These are phyloP conservation scores for Magnusiomyces ingens DNA, from an alignment of 1,139 yeast genomes.

Conservation along the genomic window DNA sequence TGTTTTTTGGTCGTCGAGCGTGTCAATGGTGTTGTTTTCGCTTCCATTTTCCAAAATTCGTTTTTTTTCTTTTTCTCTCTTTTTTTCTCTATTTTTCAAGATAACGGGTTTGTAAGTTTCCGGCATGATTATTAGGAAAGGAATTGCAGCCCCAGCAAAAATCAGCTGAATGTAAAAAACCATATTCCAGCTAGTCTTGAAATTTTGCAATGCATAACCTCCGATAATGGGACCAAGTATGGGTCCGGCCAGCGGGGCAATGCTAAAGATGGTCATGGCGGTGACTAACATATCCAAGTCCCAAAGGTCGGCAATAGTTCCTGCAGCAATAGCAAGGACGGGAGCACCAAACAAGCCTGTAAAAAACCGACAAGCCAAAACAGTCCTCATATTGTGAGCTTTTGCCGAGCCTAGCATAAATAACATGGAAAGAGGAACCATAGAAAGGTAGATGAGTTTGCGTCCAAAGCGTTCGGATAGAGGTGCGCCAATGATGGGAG, in stretches of 20 bases:
- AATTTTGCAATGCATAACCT: slow-evolving; percentile 31
- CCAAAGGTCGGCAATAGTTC: slow-evolving; percentile 36
- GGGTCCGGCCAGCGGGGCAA: slow-evolving; percentile 38
- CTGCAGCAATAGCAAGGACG: slow-evolving; percentile 29
- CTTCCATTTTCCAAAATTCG: neutral
- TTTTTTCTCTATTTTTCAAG: slow-evolving; percentile 35
- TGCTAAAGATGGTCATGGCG: slow-evolving; percentile 37
- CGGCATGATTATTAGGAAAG: slow-evolving; percentile 33
- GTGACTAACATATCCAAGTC: slow-evolving; percentile 36
- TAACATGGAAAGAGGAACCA: slow-evolving; percentile 63
- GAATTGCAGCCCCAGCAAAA: slow-evolving; percentile 34
- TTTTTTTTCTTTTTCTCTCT: slow-evolving; percentile 27
- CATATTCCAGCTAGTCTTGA: slow-evolving; percentile 32
- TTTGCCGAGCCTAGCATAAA: slow-evolving; percentile 74
- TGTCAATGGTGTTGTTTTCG: neutral
- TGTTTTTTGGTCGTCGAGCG: slow-evolving; percentile 25
- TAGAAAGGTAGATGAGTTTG: slow-evolving; percentile 50
- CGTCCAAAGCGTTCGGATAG: slow-evolving; percentile 70
- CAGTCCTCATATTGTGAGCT: slow-evolving; percentile 46
- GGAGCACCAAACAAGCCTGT: slow-evolving; percentile 41
- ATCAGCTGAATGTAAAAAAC: slow-evolving; percentile 39
- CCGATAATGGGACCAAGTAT: slow-evolving; percentile 38
- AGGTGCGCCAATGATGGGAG: slow-evolving; percentile 74
- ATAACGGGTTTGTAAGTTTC: slow-evolving; percentile 35
- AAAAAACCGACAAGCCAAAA: slow-evolving; percentile 28